Evolutionary conservation across 164 flowering plant genomes (phyloP).

Genomic region (Umbilicus rupestris): DNA sequence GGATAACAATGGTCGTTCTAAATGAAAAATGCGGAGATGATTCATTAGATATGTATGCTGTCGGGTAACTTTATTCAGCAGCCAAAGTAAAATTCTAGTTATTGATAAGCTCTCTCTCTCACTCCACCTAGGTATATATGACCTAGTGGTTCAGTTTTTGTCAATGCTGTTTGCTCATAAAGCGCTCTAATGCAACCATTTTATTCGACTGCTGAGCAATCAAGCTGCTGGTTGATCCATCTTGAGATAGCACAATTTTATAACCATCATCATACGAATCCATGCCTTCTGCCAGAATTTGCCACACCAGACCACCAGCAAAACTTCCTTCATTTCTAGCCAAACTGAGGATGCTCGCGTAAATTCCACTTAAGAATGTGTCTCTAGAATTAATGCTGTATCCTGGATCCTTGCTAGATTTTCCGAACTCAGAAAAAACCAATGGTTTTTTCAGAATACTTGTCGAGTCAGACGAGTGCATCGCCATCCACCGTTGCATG

Average conservation of each 20-base stretch:
- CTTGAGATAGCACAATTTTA: constrained; percentile 19
- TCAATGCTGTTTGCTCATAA: constrained; percentile 4
- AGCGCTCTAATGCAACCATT: constrained; percentile 16
- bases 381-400: constrained; percentile 16
- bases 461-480: constrained; percentile 19
- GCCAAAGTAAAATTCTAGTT: too few species aligned
- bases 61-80: too few species aligned
- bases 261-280: constrained; percentile 25
- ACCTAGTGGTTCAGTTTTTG: neutral
- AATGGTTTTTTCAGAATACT: constrained; percentile 22
- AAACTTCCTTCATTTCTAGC: constrained; percentile 19
- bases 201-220: constrained; percentile 23
- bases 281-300: constrained; percentile 25
- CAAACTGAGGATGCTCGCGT: constrained; percentile 12
- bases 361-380: constrained; percentile 13
- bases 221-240: constrained; percentile 13
- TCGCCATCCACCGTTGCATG: constrained; percentile 21
- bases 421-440: constrained; percentile 27
- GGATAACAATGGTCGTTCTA: too few species aligned
- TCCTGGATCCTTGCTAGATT: constrained; percentile 20
- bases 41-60: too few species aligned
- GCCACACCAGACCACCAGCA: constrained; percentile 31
- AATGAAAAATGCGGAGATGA: too few species aligned
- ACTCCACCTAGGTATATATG: too few species aligned
- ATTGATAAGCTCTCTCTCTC: too few species aligned